Base-by-base conservation (phyloP, 2,329 filamentous ascomycete genomes). In the Neonectria ditissima region DNA sequence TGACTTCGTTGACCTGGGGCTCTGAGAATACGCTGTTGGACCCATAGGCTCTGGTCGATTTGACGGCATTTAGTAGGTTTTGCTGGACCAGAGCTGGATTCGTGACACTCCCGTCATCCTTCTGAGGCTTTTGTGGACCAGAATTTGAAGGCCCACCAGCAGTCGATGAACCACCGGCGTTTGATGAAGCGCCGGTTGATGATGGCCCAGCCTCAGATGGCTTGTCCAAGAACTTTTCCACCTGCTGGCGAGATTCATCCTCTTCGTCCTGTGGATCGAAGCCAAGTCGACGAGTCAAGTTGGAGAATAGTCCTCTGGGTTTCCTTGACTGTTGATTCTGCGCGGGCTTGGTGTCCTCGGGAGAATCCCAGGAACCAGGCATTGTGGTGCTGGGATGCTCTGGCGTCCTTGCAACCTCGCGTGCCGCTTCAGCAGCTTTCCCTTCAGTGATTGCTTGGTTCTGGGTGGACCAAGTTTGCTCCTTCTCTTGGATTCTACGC, bases 341-440 rank as follows among this genome's bases (percentile, higher is more conserved):
- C 5, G 77, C 71, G 8, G 76, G 70, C 11, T 73, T 73, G 41
- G 69, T 76, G 24, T 82, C 81, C 20, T 89, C 87, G 0, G 91
- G 89, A 1, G 90, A 90, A 55, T 91, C 87, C 45, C 96, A 97
- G 7, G 88, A 83, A 4, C 93, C 93, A 6, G 93, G 93, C 88
- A 97, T 93, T 7, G 81, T 62, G 71, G 75, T 74, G 5, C 70
- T 72, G 67, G 81, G 69, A 59, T 80, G 77, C 70, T 81, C 71
- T 37, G 82, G 80, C n/a, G 81, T 80, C 50, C 69, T 78, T 26
- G 79, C 78, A 26, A 75, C 77, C 59, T 83, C 76, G 39, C 79
- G 75, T 5, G 79, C 78, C 13, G 80, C 77, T 43, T 78, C 75
- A 1, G 77, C 77, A 3, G 78, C 77, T 43, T 81, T 78, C n/a